Percentiles rank a stretch among this genome's conserved stretches.
Conservation (phyloP, 306 rosid genomes). For the Sechiopsis laciniata region DNA sequence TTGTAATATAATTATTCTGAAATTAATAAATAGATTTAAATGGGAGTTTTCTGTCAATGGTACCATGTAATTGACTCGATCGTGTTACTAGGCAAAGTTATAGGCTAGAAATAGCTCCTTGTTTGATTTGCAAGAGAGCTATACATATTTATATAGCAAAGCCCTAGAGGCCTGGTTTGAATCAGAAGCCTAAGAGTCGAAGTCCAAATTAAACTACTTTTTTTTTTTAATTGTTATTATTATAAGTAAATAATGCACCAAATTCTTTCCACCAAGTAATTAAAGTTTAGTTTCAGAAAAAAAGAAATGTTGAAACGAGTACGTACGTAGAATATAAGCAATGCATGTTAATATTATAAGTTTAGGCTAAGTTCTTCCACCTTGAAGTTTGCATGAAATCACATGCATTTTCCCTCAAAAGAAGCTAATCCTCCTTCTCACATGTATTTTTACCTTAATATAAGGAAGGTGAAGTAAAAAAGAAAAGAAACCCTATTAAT, state of each 20-base stretch:
- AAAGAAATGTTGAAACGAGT: neutral
- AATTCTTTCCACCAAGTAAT: neutral
- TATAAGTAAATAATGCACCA: neutral
- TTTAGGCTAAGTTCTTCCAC: neutral
- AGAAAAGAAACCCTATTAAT: no score
- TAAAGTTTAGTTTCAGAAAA: neutral
- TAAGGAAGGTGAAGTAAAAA: neutral
- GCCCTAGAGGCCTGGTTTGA: neutral
- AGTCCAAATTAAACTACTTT: neutral
- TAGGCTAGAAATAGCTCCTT: neutral
- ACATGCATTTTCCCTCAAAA: slow-evolving; percentile 19
- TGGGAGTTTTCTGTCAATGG: no score
- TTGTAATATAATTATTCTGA: no score
- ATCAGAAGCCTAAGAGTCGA: neutral
- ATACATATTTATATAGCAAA: neutral
- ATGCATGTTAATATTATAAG: neutral
- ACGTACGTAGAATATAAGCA: neutral
- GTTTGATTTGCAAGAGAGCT: neutral
- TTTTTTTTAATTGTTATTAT: no score
- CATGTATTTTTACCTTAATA: slow-evolving; percentile 17
- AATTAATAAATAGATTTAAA: no score
- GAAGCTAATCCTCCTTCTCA: slow-evolving; percentile 1
- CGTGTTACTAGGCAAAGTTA: neutral
- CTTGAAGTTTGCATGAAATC: slow-evolving; percentile 19
- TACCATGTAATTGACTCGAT: no score